Base-by-base conservation (phyloP, 441 rosid species). In the Euphorbia celastroides region DNA sequence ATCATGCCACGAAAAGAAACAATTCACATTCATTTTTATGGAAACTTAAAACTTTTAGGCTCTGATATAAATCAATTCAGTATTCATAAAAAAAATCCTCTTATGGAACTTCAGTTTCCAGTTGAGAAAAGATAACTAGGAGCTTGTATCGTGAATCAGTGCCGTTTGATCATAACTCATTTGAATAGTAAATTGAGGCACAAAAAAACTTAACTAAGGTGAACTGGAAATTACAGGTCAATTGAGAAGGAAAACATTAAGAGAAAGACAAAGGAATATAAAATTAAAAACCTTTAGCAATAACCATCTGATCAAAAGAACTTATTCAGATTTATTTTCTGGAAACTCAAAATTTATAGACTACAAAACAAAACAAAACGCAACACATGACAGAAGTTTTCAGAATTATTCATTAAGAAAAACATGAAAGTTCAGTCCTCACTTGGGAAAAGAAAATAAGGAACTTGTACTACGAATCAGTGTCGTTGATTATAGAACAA, bases 201-300 rank as follows among this genome's bases (percentile, higher is more conserved):
- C n/a, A 61, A 36, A 38, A 46, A 58, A 13, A 59, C 5, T 20
- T 5, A 25, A 2, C 52, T 38, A 36, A 27, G 48, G 74, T 65
- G 61, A 25, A 22, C 7, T 22, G 32, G 31, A 38, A 51, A 57
- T 20, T 79, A 94, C 93, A 92, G 76, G 74, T 94, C 98, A 63
- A n/a, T n/a, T n/a, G n/a, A n/a, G n/a, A n/a, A n/a, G n/a, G n/a
- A n/a, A n/a, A n/a, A n/a, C n/a, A n/a, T n/a, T n/a, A n/a, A n/a
- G n/a, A n/a, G n/a, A n/a, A n/a, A n/a, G n/a, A n/a, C n/a, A n/a
- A n/a, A n/a, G n/a, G n/a, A n/a, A n/a, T n/a, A n/a, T n/a, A n/a
- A n/a, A n/a, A n/a, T n/a, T n/a, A n/a, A n/a, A n/a, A n/a, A n/a
- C n/a, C n/a, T n/a, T n/a, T n/a, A n/a, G n/a, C n/a, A n/a, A n/a